Base-by-base conservation (phyloP, 2,329 filamentous ascomycete species). In the Ophiostoma sp. region DNA sequence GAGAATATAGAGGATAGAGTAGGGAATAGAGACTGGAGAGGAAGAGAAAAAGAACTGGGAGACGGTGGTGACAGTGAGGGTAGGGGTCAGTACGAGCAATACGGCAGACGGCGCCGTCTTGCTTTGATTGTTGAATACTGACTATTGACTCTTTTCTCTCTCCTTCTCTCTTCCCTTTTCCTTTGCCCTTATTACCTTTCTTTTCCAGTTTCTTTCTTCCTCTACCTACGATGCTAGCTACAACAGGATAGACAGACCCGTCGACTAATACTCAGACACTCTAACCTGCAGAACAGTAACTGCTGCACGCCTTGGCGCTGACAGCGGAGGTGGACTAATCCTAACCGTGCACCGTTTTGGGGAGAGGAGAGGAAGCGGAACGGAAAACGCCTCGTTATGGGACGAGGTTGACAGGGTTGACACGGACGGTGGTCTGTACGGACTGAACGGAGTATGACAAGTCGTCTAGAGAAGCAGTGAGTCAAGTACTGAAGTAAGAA, bases 161-260 rank as follows among this genome's bases (percentile, higher is more conserved):
- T 45, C 42, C 42, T 45, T 2, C 42, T 45, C 14, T 45, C 42
- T 45, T 45, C 9, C 12, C 16, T 47, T n/a, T n/a, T 49, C 47
- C 27, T 11, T 12, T 45, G 7, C 5, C 9, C 5, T 52, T 7
- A 8, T 52, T 55, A 27, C n/a, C 49, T 55, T 55, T 27, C 27
- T 55, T 18, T 27, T 36, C 3, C 8, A 7, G 11, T 18, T 55
- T 52, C 16, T 27, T 4, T 55, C 7, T 45, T 4, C 9, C 5
- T 45, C 14, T 4, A 8, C 8, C 49, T 18, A 55, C 49, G 49
- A 55, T 55, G 49, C 49, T 55, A 55, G 49, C 49, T 55, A 14
- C 8, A 55, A 55, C 49, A 55, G 49, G 49, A 55, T 55, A 55
- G 49, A 55, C 49, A 27, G 49, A 36, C 49, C 49, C 49, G 49